A percentile compares a stretch with the other conserved stretches of the same genome.
These are phyloP conservation scores for Pleurotus ostreatus DNA, from an alignment of 768 basidiomycete species.

Conservation along the genomic window DNA sequence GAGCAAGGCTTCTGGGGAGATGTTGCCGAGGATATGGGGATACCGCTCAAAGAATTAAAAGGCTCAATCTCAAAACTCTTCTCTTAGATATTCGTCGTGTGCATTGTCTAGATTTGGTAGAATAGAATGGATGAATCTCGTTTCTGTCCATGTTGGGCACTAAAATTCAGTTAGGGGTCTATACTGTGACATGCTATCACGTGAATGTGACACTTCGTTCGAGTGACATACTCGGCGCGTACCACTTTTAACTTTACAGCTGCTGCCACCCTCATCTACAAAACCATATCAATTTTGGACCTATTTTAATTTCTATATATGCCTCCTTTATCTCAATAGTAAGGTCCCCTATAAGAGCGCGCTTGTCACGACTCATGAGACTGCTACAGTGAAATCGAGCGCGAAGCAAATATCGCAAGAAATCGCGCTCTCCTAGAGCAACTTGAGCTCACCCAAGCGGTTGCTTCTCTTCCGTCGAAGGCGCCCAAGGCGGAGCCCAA, in stretches of 20 bases:
- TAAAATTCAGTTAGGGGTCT: no score
- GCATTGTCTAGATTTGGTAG: background rate
- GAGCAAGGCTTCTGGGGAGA: slow-evolving; percentile 37
- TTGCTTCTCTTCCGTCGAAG: slow-evolving; percentile 34
- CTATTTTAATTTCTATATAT: no score
- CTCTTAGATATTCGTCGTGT: background rate
- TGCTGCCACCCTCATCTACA: no score
- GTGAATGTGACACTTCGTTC: no score
- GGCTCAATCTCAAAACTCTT: background rate
- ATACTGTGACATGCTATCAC: no score
- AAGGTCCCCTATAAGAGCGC: slow-evolving; percentile 15
- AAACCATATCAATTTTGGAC: no score
- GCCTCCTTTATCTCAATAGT: slow-evolving; percentile 44
- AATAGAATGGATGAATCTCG: no score
- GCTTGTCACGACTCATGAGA: background rate
- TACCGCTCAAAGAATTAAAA: slow-evolving; percentile 20
- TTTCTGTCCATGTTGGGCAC: no score
- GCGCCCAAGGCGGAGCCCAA: slow-evolving; percentile 19
- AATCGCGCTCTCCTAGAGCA: slow-evolving; percentile 73
- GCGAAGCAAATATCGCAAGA: slow-evolving; percentile 77
- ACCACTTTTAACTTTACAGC: no score
- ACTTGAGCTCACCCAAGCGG: slow-evolving; percentile 61
- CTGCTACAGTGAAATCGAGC: slow-evolving; percentile 53
- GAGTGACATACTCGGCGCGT: no score
- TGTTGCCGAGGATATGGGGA: slow-evolving; percentile 39